Evolutionary conservation across 2,329 filamentous ascomycete species (phyloP), one percentile per base, ranked within the genome.

Genomic region (Raffaelea albimanens): DNA sequence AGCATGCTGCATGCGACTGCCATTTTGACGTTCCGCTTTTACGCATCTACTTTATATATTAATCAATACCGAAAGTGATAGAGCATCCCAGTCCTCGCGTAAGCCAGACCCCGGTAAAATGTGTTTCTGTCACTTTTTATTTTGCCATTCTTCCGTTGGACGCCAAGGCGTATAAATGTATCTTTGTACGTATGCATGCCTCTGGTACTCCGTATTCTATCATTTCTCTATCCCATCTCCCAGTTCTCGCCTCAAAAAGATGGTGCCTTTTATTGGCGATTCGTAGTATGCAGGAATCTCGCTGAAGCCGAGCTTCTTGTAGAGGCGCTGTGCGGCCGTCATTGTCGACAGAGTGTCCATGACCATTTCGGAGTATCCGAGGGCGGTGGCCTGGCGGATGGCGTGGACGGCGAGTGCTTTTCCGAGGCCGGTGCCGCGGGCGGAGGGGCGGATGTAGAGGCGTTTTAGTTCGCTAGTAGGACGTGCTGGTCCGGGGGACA

Each of bases 241-340:
- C 25, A 29, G 25, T 29, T 29, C 25, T 29, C 7, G 7, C 13
- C 25, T 29, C 25, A 29, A 20, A 47, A 50, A 29, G 53, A 55
- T 1, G 50, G 9, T 5, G 53, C 52, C 33, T 48, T 29, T 29
- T 13, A 52, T 45, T 13, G 53, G 53, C 25, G 48, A 51, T 14
- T 49, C 43, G 39, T 55, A 55, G 43, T 55, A 55, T 2, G 51
- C 46, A 14, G 23, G 18, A 13, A 45, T 50, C 34, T 50, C 38
- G 44, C 61, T 58, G 53, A 71, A 75, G 2, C 71, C 71, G 53
- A 70, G 61, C 50, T 67, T 72, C 49, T 65, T 59, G 56, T 75
- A 75, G 23, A 75, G 58, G 8, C 58, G 58, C 34, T 64, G 58
- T 0, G 67, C 68, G 4, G 62, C 61, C 3, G 61, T 20, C 53